A percentile compares a stretch with the other conserved stretches of the same genome.
Conservation (phyloP, 2,329 filamentous ascomycete species). For the Talaromyces sp. region DNA sequence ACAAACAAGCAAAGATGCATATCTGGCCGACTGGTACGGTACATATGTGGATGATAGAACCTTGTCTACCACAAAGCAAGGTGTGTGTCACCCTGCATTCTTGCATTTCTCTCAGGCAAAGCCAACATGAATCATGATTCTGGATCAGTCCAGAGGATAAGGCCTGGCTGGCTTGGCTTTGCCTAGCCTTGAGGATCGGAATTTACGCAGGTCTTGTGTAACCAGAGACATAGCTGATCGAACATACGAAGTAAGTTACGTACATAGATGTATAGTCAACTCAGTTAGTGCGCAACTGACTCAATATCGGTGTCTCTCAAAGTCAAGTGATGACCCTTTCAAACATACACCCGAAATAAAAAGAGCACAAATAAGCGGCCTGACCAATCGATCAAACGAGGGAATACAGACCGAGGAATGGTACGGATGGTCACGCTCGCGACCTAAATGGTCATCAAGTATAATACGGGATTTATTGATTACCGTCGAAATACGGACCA, state of each 20-base stretch:
- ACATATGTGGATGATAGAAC: not conserved
- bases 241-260: not conserved
- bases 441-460: not conserved
- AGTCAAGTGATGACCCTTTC: not conserved
- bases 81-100: not conserved
- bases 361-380: slow-evolving; percentile 4
- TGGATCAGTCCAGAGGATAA: not conserved
- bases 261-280: not conserved
- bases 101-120: not conserved
- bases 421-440: not conserved
- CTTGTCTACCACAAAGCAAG: not conserved
- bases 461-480: not conserved
- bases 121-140: not conserved
- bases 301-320: not conserved
- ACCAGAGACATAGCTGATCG: not conserved
- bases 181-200: not conserved
- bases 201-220: not conserved
- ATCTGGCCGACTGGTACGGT: not conserved
- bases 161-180: slow-evolving; percentile 4
- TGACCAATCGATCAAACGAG: not conserved
- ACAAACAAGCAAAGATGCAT: not conserved
- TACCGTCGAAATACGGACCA: not conserved
- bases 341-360: not conserved
- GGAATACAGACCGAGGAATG: slow-evolving; percentile 2
- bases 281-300: not conserved